Conservation (phyloP, 495 filamentous ascomycete genomes). For the Friedmanniomyces endolithicus region DNA sequence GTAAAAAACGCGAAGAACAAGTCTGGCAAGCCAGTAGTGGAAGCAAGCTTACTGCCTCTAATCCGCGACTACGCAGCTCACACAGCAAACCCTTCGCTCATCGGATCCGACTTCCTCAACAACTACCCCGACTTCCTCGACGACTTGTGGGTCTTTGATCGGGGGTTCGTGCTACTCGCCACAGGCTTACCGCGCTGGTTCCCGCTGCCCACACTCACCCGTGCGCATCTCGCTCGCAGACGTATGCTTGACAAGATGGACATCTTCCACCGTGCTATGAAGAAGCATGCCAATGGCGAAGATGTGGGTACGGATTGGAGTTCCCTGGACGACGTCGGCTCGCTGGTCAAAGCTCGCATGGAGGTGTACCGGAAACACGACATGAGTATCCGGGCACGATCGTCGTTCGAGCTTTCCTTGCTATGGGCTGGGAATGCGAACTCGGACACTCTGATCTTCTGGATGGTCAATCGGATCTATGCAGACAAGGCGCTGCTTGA, state of each 20-base stretch:
- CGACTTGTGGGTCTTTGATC: conserved; percentile 45
- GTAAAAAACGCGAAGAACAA: conserved; percentile 21
- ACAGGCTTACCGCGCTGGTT: conserved; percentile 42
- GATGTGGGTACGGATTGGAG: conserved; percentile 16
- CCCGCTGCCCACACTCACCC: conserved; percentile 38
- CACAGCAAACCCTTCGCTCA: conserved; percentile 38
- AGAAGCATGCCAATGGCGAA: conserved; percentile 20
- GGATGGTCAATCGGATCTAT: conserved; percentile 44
- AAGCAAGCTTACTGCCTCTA: conserved; percentile 42
- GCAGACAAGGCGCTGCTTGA: conserved; percentile 32
- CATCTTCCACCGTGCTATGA: conserved; percentile 40
- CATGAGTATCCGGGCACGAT: conserved; percentile 17
- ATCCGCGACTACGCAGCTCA: conserved; percentile 44
- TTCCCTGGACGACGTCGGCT: conserved; percentile 18
- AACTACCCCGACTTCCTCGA: conserved; percentile 40
- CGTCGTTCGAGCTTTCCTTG: conserved; percentile 25
- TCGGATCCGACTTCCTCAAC: conserved; percentile 44
- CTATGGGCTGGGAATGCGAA: conserved; percentile 46
- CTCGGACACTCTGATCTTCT: conserved; percentile 41
- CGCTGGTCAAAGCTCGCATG: conserved; percentile 16
- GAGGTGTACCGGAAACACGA: conserved; percentile 16
- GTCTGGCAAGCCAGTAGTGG: conserved; percentile 30
- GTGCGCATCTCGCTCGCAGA: conserved; percentile 41
- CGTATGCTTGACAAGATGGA: conserved; percentile 38
- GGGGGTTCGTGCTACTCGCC: conserved; percentile 40